Evolutionary conservation across 2,329 filamentous ascomycete genomes (phyloP), one percentile per base, ranked within the genome.

Genomic region (Colletotrichum sp.): DNA sequence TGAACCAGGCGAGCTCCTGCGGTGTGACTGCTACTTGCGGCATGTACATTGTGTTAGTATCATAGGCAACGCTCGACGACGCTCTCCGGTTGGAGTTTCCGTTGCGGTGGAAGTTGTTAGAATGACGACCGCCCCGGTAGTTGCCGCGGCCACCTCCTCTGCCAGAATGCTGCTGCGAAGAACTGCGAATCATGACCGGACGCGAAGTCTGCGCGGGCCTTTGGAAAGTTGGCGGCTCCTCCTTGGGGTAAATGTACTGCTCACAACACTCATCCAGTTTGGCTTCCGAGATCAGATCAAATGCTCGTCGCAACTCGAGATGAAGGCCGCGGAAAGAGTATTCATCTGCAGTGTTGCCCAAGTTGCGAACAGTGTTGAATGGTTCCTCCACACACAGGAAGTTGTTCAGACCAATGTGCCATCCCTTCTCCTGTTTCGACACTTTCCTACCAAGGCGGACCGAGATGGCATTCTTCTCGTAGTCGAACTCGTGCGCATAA

Each of bases 261-360:
- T 98, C 95, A 84, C 96, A 98, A 82, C 94, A 96, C 80, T 95
- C 93, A 6, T 93, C 91, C 60, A 99, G 89, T 80, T 97, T 95
- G 26, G 92, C 95, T 68, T 94, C 91, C 3, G 94, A 92, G 21
- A 98, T 91, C 71, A 95, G 86, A 74, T 96, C 94, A 82, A 98
- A 99, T 1, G 97, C 97, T 79, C 96, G 91, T 77, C 97, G 92
- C 66, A 99, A 88, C 85, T 99, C 97, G 79, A 95, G 85, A 83
- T 99, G 97, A 34, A 99, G 91, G 2, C 97, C 97, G 67, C 94
- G 92, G 85, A 98, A 98, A 1, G 97, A 96, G 59, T 95, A 98
- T 83, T 98, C 96, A 82, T 99, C 97, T 10, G 96, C 97, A 3
- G 97, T 99, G 81, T 99, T 99, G 57, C 96, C 97, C 62, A 99